A percentile compares a stretch with the other conserved stretches of the same genome.
Conservation (phyloP, 305 asterid genomes). For the Fraxinus greggii region DNA sequence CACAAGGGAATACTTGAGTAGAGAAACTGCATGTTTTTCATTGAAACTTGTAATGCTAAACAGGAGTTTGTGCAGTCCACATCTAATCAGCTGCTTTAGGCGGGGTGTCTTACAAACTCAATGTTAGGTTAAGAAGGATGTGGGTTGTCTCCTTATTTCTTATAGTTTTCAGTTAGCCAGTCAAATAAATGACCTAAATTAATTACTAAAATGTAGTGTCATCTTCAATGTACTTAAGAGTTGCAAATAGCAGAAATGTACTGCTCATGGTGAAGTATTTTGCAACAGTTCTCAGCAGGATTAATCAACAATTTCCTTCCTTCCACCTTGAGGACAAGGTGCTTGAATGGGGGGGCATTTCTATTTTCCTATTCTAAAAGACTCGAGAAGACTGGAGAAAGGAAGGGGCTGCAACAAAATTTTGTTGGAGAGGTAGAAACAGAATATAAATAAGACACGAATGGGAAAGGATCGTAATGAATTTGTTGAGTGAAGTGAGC, state of each 20-base stretch:
- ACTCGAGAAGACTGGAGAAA: not conserved
- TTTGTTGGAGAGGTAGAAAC: not conserved
- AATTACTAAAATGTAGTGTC: not conserved
- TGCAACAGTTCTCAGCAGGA: constrained; percentile 14
- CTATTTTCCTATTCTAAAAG: not conserved
- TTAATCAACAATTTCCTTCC: too few relatives aligned
- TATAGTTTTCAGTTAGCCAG: not conserved
- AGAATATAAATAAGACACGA: not conserved
- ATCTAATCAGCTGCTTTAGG: not conserved
- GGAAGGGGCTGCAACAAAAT: not conserved
- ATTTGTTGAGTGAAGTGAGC: not conserved
- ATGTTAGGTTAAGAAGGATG: constrained; percentile 9
- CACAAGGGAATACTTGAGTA: constrained; percentile 16
- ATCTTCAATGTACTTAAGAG: constrained; percentile 4
- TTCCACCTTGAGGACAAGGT: too few relatives aligned
- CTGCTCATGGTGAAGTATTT: constrained; percentile 9
- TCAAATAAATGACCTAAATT: constrained; percentile 18
- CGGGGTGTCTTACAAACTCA: not conserved
- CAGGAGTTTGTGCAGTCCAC: not conserved
- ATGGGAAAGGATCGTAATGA: not conserved
- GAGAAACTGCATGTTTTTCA: constrained; percentile 11
- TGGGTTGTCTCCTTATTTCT: not conserved
- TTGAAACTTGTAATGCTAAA: not conserved
- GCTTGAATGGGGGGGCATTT: too few relatives aligned
- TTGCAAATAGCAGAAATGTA: constrained; percentile 4